These are phyloP conservation scores for Kregervanrija pseudodelftensis DNA, from an alignment of 805 yeast genomes.

Conservation along the genomic window DNA sequence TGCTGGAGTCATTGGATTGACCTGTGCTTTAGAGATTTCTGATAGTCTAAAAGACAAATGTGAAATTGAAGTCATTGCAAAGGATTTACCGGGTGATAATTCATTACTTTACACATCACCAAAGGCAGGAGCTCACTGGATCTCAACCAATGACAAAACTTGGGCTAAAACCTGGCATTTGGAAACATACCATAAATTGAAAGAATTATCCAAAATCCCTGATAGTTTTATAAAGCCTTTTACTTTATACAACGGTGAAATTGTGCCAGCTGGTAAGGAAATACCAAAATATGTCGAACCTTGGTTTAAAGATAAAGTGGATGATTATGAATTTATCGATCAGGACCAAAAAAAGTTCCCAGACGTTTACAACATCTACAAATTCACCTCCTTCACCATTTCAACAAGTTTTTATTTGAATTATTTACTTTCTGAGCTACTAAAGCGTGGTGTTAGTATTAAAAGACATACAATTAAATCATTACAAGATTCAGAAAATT, in stretches of 20 bases:
- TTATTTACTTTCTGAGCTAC: conserved; percentile 40
- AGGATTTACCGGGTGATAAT: conserved; percentile 51
- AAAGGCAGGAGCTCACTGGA: conserved; percentile 69
- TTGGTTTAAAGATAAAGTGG: conserved; percentile 44
- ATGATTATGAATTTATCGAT: conserved; percentile 29
- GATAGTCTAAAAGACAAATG: conserved; percentile 19
- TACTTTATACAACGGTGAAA: conserved; percentile 21
- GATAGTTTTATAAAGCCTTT: conserved; percentile 26
- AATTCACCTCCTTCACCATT: conserved; percentile 48
- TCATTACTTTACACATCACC: conserved; percentile 47
- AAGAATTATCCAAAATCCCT: conserved; percentile 30
- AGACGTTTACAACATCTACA: conserved; percentile 30
- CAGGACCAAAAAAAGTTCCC: conserved; percentile 25
- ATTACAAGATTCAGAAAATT: conserved; percentile 41
- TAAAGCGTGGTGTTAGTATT: conserved; percentile 39
- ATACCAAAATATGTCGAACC: conserved; percentile 23
- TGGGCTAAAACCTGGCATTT: conserved; percentile 30
- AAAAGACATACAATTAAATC: conserved; percentile 33
- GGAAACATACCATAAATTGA: conserved; percentile 29
- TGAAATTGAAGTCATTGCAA: conserved; percentile 33
- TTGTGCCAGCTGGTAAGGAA: conserved; percentile 9
- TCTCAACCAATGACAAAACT: conserved; percentile 31
- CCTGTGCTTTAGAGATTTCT: conserved; percentile 36
- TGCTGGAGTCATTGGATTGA: conserved; percentile 42
- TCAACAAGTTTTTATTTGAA: conserved; percentile 51